Evolutionary conservation across 1,139 yeast species (phyloP).

Genomic region (Hansenula sp.): DNA sequence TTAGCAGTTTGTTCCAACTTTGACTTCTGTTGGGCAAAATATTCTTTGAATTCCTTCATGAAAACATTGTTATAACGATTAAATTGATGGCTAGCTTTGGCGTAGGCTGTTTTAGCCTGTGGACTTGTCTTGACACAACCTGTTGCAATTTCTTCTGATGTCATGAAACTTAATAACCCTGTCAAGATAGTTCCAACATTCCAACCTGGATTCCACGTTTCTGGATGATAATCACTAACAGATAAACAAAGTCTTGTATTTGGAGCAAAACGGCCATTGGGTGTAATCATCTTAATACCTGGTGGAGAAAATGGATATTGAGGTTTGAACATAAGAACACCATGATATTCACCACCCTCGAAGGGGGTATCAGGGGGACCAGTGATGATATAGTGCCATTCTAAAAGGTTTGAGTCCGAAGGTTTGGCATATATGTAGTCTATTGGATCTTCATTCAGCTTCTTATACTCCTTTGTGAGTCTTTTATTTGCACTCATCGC

Average conservation of each 20-base stretch:
- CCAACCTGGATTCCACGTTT: constrained; percentile 85
- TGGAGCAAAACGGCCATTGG: constrained; percentile 55
- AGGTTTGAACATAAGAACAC: constrained; percentile 62
- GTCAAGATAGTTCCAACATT: constrained; percentile 69
- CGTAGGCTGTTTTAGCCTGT: constrained; percentile 6
- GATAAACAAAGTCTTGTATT: constrained; percentile 40
- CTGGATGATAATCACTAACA: constrained; percentile 67
- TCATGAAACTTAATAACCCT: constrained; percentile 71
- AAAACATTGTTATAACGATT: constrained; percentile 41
- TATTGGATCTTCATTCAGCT: constrained; percentile 57
- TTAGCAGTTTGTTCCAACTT: constrained; percentile 10
- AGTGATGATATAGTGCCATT: constrained; percentile 74
- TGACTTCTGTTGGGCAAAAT: constrained; percentile 4
- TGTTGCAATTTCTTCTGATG: constrained; percentile 13
- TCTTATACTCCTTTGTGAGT: constrained; percentile 65
- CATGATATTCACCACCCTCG: constrained; percentile 74
- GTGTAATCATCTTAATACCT: constrained; percentile 70
- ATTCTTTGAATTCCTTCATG: constrained; percentile 41
- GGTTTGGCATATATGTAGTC: constrained; percentile 69
- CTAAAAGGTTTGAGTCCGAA: constrained; percentile 56
- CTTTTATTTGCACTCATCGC: constrained; percentile 13
- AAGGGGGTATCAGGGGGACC: constrained; percentile 79
- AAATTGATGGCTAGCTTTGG: constrained; percentile 8
- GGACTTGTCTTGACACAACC: constrained; percentile 10
- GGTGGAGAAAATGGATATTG: constrained; percentile 84